Conservation (phyloP, 495 filamentous ascomycete genomes). For the Hyaloscypha finlandica region DNA sequence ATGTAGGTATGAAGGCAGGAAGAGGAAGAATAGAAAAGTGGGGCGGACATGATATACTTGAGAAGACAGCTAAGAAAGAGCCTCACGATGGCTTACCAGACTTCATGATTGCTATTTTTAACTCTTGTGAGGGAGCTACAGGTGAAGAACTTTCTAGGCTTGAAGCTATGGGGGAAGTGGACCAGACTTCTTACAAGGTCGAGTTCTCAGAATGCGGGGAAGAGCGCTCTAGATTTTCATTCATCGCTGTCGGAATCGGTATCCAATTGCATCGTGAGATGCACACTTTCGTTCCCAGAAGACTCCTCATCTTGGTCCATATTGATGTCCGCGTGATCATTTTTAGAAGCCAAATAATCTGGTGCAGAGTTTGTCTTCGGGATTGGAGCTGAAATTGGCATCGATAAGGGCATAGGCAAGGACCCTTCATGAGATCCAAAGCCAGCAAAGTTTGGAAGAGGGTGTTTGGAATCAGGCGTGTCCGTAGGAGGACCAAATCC, state of each 20-base stretch:
- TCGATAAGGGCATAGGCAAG: background rate
- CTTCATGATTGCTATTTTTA: background rate
- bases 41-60: background rate
- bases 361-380: background rate
- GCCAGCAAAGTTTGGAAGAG: background rate
- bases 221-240: background rate
- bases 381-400: background rate
- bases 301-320: conserved; percentile 32
- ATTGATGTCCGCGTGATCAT: conserved; percentile 2
- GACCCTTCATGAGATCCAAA: background rate
- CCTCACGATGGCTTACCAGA: background rate
- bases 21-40: background rate
- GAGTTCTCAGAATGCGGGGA: too few species aligned
- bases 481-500: background rate
- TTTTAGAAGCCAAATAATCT: background rate
- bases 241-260: conserved; percentile 27
- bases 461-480: background rate
- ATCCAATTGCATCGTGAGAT: conserved; percentile 36
- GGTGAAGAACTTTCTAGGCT: background rate
- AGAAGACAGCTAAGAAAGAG: background rate
- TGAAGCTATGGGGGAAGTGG: background rate
- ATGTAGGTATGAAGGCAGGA: background rate
- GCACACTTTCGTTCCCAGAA: conserved; percentile 40
- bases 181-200: too few species aligned
- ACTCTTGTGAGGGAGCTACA: background rate